Evolutionary conservation across 2,329 filamentous ascomycete species (phyloP).

Genomic region (Golovinomyces cichoracearum): DNA sequence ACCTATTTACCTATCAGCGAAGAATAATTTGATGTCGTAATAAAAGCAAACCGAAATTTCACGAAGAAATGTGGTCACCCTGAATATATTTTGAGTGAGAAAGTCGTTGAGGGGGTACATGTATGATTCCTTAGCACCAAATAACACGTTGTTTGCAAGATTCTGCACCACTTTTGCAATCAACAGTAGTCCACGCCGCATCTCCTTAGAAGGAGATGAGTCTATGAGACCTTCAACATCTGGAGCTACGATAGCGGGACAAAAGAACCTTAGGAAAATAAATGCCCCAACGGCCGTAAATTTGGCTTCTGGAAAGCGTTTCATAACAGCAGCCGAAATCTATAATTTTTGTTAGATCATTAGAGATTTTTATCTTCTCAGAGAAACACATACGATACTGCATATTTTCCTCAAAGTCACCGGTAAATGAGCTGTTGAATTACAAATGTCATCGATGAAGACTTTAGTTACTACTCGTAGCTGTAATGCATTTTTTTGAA

Average conservation of each 20-base stretch:
- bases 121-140: conserved; percentile 45
- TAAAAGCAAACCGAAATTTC: conserved; percentile 34
- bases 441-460: conserved; percentile 45
- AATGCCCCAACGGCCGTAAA: conserved; percentile 48
- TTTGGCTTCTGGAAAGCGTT: conserved; percentile 40
- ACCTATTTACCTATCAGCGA: conserved; percentile 15
- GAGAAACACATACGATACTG: conserved; percentile 27
- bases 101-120: conserved; percentile 49
- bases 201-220: conserved; percentile 36
- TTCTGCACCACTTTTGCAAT: conserved; percentile 50
- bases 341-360: conserved; percentile 8
- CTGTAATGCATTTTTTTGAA: conserved; percentile 39
- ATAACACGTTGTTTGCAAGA: conserved; percentile 44
- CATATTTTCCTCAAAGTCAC: conserved; percentile 40
- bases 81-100: conserved; percentile 39
- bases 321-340: conserved; percentile 37
- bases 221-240: conserved; percentile 40
- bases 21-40: background rate
- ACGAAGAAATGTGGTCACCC: conserved; percentile 37
- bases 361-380: background rate
- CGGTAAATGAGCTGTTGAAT: conserved; percentile 34
- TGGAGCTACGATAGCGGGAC: conserved; percentile 43
- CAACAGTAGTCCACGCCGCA: conserved; percentile 39
- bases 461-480: conserved; percentile 41
- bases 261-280: conserved; percentile 47